Evolutionary conservation across 2,329 filamentous ascomycete genomes (phyloP), one percentile per base, ranked within the genome.

Genomic region (Colletotrichum trifolii): DNA sequence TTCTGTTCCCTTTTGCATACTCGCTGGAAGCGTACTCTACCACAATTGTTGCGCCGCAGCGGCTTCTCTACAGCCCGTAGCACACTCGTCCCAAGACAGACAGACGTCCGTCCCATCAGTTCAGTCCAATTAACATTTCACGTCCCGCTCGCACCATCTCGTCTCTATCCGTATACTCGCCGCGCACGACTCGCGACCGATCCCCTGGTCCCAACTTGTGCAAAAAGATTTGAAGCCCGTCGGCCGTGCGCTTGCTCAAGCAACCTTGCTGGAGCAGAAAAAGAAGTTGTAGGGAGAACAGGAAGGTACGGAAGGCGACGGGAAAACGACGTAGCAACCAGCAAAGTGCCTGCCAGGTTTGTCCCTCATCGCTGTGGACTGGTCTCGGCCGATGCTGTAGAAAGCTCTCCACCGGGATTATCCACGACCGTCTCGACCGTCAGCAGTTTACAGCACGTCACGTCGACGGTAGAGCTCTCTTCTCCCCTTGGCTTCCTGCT

Each of bases 171-270:
- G 25, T 5, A 25, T 25, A 34, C 48, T 60, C 13, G 35, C 39
- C 43, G 13, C 39, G 52, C 55, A 48, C 55, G 46, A 50, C 25
- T 43, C 55, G 10, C 33, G 55, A 39, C 40, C 33, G 25, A n/a
- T 40, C 33, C 56, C 56, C 56, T 56, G 46, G 62, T 57, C 47
- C 58, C 52, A 52, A 52, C 45, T 65, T 42, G 58, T 56, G 50
- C 62, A 62, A 38, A 52, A 40, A 62, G 43, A 50, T 25, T 49
- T n/a, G 57, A 11, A 50, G 59, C 62, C 40, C 62, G 57, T 43
- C 43, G 38, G 42, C 62, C 58, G 62, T 65, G 58, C 62, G 52
- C 40, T 59, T 65, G 62, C 58, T 48, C 38, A 43, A 53, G 58
- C 42, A 52, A 33, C 52, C 60, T 25, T 25, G 25, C 35, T 50